phyloP scores from a whole-genome alignment of 371 early-diverging fungal species.

The Saksenaea oblongispora region DNA sequence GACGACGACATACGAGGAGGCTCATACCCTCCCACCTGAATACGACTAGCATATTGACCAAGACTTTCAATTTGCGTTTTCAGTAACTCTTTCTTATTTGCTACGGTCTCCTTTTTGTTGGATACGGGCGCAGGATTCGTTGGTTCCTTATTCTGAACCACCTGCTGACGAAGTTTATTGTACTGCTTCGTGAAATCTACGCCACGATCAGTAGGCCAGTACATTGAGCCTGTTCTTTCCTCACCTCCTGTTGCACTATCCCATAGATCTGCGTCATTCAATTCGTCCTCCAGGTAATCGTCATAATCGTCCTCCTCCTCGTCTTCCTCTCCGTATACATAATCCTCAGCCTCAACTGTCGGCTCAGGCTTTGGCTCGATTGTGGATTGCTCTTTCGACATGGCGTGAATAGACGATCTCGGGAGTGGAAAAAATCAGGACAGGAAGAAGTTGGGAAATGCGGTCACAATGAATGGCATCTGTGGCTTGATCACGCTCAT shows the following conservation, averaged over 20 bases:
- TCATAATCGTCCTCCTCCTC: constrained; percentile 50
- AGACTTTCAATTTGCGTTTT: constrained; percentile 62
- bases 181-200: constrained; percentile 94
- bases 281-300: constrained; percentile 58
- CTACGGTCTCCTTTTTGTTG: constrained; percentile 18
- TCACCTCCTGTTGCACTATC: constrained; percentile 54
- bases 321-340: constrained; percentile 33
- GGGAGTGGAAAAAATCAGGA: not conserved
- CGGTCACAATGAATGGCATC: not conserved
- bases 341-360: not conserved
- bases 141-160: constrained; percentile 32
- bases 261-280: constrained; percentile 67
- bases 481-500: no score
- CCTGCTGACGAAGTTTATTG: constrained; percentile 76
- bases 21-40: constrained; percentile 59
- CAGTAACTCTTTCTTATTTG: constrained; percentile 38
- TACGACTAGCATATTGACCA: constrained; percentile 62
- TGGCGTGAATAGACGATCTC: not conserved
- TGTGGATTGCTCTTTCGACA: not conserved
- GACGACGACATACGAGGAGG: constrained; percentile 41
- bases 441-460: not conserved
- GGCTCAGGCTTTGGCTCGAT: not conserved
- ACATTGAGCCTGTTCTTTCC: not conserved
- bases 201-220: not conserved
- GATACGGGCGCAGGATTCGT: constrained; percentile 28